phyloP scores from a whole-genome alignment of 1,284 basidiomycete species.

The Cryptococcus sp. region DNA sequence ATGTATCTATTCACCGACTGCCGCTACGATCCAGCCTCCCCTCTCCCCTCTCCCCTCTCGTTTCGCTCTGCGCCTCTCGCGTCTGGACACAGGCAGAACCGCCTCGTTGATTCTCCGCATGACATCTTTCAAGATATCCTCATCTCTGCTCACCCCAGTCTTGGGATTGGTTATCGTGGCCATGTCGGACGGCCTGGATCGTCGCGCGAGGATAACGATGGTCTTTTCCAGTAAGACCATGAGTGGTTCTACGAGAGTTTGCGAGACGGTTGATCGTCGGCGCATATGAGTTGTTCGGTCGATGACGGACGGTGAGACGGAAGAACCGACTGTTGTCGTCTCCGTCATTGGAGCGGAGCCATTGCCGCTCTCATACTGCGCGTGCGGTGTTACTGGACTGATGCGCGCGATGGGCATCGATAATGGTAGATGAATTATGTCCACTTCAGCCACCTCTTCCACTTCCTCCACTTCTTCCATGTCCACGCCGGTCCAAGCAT shows the following conservation, averaged over 20 bases:
- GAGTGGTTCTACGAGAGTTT: background rate
- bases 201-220: background rate
- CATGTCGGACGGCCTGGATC: too few species aligned
- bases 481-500: background rate
- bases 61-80: too few species aligned
- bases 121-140: too few species aligned
- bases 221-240: background rate
- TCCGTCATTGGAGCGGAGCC: background rate
- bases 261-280: too few species aligned
- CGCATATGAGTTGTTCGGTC: background rate
- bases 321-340: background rate
- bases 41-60: too few species aligned
- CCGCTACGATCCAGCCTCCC: too few species aligned
- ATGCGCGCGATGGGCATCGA: conserved; percentile 15
- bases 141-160: too few species aligned
- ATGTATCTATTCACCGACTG: too few species aligned
- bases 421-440: conserved; percentile 13
- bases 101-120: too few species aligned
- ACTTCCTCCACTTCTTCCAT: background rate
- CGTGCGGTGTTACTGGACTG: too few species aligned
- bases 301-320: background rate
- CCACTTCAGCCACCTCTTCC: background rate
- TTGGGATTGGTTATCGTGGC: too few species aligned
- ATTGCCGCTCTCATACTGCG: background rate
- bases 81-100: too few species aligned